Evolutionary conservation across 768 basidiomycete species (phyloP), one percentile per base, ranked within the genome.

Genomic region (Tylopilus felleus): DNA sequence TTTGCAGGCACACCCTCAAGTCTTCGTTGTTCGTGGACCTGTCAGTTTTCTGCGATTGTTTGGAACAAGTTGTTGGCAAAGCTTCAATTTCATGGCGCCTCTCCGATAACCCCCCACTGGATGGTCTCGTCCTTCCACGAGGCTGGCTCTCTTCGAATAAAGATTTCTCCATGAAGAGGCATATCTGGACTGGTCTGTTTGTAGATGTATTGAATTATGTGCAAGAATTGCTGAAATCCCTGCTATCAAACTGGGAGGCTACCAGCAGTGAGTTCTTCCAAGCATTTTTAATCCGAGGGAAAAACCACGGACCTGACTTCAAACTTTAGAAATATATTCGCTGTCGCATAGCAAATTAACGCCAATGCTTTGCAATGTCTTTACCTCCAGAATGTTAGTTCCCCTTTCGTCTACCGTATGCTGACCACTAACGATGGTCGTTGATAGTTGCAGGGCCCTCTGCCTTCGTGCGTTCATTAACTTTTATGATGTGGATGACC

Each of bases 121-220:
- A 85, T 60, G 70, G 73, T 16, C 58, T 82, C 25, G 76, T 77
- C 5, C 71, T 86, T 31, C 85, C 85, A 0, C 75, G 75, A 2
- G 77, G 74, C 48, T 86, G 83, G 83, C 60, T 83, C 19, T 31
- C 70, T 16, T 17, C 38, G 25, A 41, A 60, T 42, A 53, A 55
- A 16, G 59, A 56, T 51, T 58, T 61, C 48, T 65, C 25, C 8
- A 17, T 1, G 0, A 44, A 58, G 38, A 61, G 60, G 55, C 51
- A 56, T 5, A 31, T 54, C 36, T 17, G 8, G n/a, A 71, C 77
- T 60, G 80, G 0, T 81, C 79, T 61, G 70, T 77, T 52, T 62
- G 77, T 50, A 5, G 22, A 49, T 1, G 54, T 72, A 2, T 55
- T 68, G 27, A 23, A 45, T 8, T 53, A 21, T 9, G 53, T 77